Percentiles rank a stretch among this genome's conserved stretches.
Conservation (phyloP, 176 grass and related monocot genomes). For the Aegilops sharonensis region DNA sequence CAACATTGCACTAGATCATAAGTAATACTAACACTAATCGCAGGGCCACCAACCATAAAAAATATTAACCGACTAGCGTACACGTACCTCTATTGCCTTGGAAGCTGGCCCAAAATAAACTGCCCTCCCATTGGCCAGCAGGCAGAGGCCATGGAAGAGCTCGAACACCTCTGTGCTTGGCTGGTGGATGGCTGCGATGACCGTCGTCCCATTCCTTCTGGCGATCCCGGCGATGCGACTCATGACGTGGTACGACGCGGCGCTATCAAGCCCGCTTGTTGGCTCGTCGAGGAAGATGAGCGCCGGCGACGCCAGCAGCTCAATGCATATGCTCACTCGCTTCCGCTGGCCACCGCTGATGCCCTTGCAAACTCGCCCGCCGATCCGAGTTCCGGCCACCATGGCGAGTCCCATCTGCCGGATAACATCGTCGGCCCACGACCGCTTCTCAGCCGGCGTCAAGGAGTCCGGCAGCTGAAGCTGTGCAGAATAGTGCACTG, state of each 20-base stretch:
- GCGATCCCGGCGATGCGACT: constrained; percentile 37
- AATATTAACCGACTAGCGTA: no score
- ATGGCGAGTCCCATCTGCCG: constrained; percentile 32
- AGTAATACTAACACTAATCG: no score
- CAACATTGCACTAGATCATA: no score
- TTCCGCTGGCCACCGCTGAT: constrained; percentile 43
- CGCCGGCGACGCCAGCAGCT: constrained; percentile 35
- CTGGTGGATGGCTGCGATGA: constrained; percentile 61
- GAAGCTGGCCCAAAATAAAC: constrained; percentile 51
- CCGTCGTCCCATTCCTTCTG: constrained; percentile 11
- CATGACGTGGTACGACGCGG: constrained; percentile 54
- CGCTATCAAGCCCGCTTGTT: constrained; percentile 48
- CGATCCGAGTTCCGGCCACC: constrained; percentile 11
- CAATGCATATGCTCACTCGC: constrained; percentile 43
- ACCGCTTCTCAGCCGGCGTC: background rate
- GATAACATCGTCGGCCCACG: constrained; percentile 30
- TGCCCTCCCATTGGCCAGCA: constrained; percentile 35
- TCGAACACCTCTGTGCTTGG: constrained; percentile 57
- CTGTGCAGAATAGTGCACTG: constrained; percentile 35
- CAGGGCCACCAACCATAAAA: no score
- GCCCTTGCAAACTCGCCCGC: constrained; percentile 40
- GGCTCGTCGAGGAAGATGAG: constrained; percentile 50
- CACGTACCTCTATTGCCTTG: constrained; percentile 33
- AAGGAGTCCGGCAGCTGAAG: constrained; percentile 38
- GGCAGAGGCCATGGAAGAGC: constrained; percentile 50